Conservation (phyloP, 306 rosid species). For the Dryas drummondii region DNA sequence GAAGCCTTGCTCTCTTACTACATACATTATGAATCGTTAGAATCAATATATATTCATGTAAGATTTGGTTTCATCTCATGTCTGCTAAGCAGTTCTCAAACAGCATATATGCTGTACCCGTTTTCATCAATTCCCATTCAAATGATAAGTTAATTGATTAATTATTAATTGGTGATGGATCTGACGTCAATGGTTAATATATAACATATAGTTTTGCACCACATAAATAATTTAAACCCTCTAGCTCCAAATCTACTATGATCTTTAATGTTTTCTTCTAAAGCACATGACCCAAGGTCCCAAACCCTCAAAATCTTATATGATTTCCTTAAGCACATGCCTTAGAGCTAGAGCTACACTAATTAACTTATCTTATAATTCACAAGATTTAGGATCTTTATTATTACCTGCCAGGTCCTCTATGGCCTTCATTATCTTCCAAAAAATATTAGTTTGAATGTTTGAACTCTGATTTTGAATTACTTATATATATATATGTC, state of each 20-base stretch:
- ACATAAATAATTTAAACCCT: not conserved
- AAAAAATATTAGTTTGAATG: not conserved
- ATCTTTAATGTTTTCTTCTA: not conserved
- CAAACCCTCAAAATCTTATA: not conserved
- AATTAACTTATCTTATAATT: not conserved
- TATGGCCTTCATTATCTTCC: no score
- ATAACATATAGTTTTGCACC: not conserved
- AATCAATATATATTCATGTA: no score
- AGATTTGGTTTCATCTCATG: constrained; percentile 15
- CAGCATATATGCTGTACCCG: constrained; percentile 18
- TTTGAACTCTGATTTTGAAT: not conserved
- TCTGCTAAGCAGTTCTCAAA: constrained; percentile 26
- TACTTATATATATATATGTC: not conserved
- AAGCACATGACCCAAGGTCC: not conserved
- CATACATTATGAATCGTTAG: no score
- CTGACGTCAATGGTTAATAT: no score
- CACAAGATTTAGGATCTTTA: not conserved
- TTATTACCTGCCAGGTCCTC: no score
- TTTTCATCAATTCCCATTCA: not conserved
- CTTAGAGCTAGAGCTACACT: not conserved
- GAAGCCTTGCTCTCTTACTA: no score
- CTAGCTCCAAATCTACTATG: not conserved
- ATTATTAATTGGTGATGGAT: not conserved
- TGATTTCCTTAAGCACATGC: constrained; percentile 7
- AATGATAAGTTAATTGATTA: not conserved